phyloP scores from a whole-genome alignment of 768 basidiomycete species.

The Termitomyces sp. region DNA sequence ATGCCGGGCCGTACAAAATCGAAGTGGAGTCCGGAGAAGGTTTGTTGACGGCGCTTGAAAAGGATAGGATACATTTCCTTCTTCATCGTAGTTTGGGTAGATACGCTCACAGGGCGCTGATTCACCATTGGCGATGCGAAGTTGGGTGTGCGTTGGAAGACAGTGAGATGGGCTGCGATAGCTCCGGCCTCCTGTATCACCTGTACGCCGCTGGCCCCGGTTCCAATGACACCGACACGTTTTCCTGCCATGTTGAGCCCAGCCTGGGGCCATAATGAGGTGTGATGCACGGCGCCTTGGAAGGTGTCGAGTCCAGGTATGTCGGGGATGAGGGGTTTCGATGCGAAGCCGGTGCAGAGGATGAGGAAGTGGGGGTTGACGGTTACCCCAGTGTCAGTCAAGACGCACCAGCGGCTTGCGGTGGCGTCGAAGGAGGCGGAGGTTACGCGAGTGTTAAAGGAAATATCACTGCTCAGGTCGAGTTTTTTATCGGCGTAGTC shows the following conservation, averaged over 20 bases:
- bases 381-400: conserved; percentile 18
- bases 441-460: conserved; percentile 23
- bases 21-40: conserved; percentile 18
- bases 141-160: conserved; percentile 29
- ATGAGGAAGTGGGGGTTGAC: conserved; percentile 22
- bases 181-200: conserved; percentile 24
- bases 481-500: conserved; percentile 23
- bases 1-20: conserved; percentile 7
- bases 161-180: conserved; percentile 21
- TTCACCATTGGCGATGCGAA: conserved; percentile 20
- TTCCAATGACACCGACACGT: conserved; percentile 13
- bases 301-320: conserved; percentile 22
- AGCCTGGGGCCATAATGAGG: conserved; percentile 21
- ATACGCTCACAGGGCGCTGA: conserved; percentile 17
- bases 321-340: conserved; percentile 23
- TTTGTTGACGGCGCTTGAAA: conserved; percentile 21
- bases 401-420: conserved; percentile 22
- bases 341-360: conserved; percentile 25
- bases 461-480: conserved; percentile 22
- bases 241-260: conserved; percentile 22
- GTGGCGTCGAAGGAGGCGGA: conserved; percentile 20
- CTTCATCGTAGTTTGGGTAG: conserved; percentile 14
- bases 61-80: conserved; percentile 18
- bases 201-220: conserved; percentile 1
- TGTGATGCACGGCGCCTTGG: conserved; percentile 24